phyloP scores from a whole-genome alignment of 345 rosid species.

The Salix dunnii region DNA sequence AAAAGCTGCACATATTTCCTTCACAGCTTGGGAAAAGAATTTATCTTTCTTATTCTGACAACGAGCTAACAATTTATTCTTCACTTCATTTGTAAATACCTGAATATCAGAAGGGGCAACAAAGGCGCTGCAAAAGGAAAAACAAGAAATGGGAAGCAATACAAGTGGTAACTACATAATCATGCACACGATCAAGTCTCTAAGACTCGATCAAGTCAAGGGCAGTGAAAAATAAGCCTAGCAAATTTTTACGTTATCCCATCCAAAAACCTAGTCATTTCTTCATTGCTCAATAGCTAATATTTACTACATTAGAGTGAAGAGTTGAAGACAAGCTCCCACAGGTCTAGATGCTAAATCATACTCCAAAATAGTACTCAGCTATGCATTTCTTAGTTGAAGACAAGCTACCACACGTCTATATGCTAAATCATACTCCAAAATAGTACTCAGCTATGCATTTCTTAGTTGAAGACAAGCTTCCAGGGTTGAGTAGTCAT shows the following conservation, averaged over 20 bases:
- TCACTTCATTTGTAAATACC: constrained; percentile 70
- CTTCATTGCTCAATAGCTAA: not conserved
- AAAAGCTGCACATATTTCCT: constrained; percentile 78
- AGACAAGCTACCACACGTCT: not conserved
- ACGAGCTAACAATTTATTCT: constrained; percentile 54
- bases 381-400: not conserved
- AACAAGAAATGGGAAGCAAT: constrained; percentile 15
- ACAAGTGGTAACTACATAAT: not conserved
- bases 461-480: not conserved
- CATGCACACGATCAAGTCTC: not conserved
- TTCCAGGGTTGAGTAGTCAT: not conserved
- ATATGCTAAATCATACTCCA: not conserved
- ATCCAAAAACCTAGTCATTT: not conserved
- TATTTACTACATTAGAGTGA: not conserved
- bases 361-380: not conserved
- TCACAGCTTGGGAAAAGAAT: constrained; percentile 73
- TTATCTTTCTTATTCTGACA: constrained; percentile 71
- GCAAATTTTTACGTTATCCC: not conserved
- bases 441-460: not conserved
- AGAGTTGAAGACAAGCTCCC: not conserved
- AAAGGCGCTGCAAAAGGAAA: constrained; percentile 60
- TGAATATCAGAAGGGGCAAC: constrained; percentile 79
- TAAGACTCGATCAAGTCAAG: not conserved
- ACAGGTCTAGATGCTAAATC: not conserved
- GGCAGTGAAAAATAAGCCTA: not conserved